These are phyloP conservation scores for Chrysoporthe puriensis DNA, from an alignment of 2,329 filamentous ascomycete genomes.

Conservation along the genomic window DNA sequence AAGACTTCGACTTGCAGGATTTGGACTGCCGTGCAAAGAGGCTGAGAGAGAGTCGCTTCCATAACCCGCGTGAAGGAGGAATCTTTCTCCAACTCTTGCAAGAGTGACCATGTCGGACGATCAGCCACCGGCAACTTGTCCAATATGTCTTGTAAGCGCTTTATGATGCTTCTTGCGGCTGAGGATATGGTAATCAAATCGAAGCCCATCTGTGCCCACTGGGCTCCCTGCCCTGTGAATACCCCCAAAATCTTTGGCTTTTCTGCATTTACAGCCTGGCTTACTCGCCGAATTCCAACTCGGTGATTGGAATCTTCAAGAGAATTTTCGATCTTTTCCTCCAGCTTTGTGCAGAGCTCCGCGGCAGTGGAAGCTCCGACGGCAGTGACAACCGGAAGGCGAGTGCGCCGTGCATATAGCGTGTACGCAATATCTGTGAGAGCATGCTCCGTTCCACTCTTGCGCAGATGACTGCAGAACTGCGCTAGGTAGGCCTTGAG, in stretches of 20 bases:
- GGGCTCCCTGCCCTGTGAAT: constrained; percentile 22
- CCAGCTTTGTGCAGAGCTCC: constrained; percentile 30
- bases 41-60: constrained; percentile 2
- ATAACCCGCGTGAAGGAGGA: background rate
- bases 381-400: constrained; percentile 33
- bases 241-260: background rate
- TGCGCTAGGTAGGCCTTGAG: constrained; percentile 31
- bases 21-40: constrained; percentile 44
- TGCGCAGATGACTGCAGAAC: constrained; percentile 33
- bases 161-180: background rate
- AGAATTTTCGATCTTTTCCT: background rate
- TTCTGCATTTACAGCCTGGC: background rate
- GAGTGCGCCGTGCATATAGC: constrained; percentile 32
- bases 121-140: background rate
- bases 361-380: constrained; percentile 36
- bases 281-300: too few relatives aligned
- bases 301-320: background rate
- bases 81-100: background rate
- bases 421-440: constrained; percentile 33
- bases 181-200: background rate
- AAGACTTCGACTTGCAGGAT: constrained; percentile 42
- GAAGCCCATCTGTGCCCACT: constrained; percentile 16
- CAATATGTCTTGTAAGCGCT: background rate
- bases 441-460: constrained; percentile 20
- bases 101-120: constrained; percentile 8